Base-by-base conservation (phyloP, 345 rosid species). In the Salix udensis region DNA sequence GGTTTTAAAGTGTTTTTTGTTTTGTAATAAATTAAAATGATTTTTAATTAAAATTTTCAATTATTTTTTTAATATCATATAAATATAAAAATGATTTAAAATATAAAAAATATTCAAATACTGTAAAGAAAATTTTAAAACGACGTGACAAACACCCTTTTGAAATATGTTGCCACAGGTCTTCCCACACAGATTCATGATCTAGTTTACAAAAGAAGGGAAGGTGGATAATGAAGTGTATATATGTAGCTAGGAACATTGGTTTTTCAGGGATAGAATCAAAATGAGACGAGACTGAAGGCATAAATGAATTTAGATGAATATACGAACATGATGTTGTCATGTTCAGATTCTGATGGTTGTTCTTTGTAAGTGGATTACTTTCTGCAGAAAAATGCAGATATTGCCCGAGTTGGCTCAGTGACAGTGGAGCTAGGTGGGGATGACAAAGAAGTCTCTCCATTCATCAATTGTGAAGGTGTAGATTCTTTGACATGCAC, bases 401-500 rank as follows among this genome's bases (percentile, higher is more conserved):
- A 82, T 91, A 93, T 79, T 96, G 99, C 84, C 42, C 76, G 99
- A 78, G 84, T 87, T 6, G 98, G 99, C 21, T 82, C 73, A 0
- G 86, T 96, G 67, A 85, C 84, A 0, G 91, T 86, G 70, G 98
- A 91, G 77, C 91, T 91, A 23, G 96, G 98, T 13, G 96, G 91
- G 23, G 91, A 78, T 48, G 92, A 91, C 78, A 93, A 88, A 75
- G 98, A 93, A 84, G 89, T 88, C 42, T 96, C 98, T 0, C 70
- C 24, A 70, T 96, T 98, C 75, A 90, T 96, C 53, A 93, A 96
- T 69, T 92, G 99, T 37, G 92, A 91, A 0, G 94, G 96, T 42
- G 86, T 65, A 70, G 99, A 97, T 80, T 91, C 96, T 36, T 89
- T 90, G 78, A 91, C 98, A 2, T 96, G 99, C 80, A 96, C 98